Conservation (phyloP, 345 rosid genomes). For the Mallotus nudiflorus region DNA sequence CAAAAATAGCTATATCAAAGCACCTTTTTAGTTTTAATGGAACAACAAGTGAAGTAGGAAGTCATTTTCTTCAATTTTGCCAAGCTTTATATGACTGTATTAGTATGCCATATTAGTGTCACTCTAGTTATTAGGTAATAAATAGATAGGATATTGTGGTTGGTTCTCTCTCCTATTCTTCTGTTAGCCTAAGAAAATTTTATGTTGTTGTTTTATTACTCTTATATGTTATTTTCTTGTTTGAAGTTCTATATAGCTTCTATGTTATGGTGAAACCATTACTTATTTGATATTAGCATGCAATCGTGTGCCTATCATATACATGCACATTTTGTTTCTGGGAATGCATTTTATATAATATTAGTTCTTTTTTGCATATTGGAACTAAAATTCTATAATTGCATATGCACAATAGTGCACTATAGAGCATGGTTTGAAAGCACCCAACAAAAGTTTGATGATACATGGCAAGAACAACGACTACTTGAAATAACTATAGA, state of each 20-base stretch:
- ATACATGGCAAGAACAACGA: slow-evolving; percentile 85
- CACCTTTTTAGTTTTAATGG: background rate
- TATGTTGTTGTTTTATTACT: too few species aligned
- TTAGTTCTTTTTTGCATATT: background rate
- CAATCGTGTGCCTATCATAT: background rate
- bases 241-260: background rate
- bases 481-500: slow-evolving; percentile 79
- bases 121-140: too few species aligned
- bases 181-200: background rate
- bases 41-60: background rate
- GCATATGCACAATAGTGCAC: slow-evolving; percentile 53
- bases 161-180: background rate
- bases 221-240: background rate
- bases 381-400: slow-evolving; percentile 18
- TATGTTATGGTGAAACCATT: background rate
- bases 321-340: background rate
- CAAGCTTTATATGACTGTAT: too few species aligned
- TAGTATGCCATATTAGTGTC: too few species aligned
- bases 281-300: background rate
- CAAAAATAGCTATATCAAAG: background rate
- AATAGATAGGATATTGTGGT: too few species aligned
- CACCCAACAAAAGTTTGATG: slow-evolving; percentile 85
- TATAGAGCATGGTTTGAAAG: slow-evolving; percentile 82
- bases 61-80: background rate
- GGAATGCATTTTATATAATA: background rate